phyloP scores from a whole-genome alignment of 306 rosid species.

The Pyrus betulifolia region DNA sequence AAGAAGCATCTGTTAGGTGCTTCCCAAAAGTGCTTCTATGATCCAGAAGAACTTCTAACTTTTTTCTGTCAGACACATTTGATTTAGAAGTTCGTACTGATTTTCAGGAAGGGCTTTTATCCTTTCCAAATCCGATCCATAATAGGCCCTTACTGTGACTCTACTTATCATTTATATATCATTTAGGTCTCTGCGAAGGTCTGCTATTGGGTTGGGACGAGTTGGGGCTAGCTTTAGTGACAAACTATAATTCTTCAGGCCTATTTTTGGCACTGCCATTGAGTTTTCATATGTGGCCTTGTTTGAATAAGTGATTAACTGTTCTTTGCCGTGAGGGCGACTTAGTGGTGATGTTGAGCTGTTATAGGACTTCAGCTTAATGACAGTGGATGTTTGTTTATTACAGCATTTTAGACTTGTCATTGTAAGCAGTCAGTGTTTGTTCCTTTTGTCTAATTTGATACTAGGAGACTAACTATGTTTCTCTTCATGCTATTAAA shows the following conservation, averaged over 20 bases:
- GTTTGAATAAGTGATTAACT: not conserved
- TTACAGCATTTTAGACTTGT: not conserved
- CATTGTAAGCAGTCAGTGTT: not conserved
- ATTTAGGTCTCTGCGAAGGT: not conserved
- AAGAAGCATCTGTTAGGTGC: not conserved
- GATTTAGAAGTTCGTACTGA: not conserved
- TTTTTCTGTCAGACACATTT: not conserved
- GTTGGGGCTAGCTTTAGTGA: not conserved
- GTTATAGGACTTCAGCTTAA: not conserved
- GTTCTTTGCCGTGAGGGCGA: too few species aligned
- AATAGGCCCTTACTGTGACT: not conserved
- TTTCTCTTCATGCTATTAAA: not conserved
- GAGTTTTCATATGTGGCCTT: not conserved
- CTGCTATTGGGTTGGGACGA: not conserved
- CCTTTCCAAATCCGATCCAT: not conserved
- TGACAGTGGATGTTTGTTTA: not conserved
- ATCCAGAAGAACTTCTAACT: not conserved
- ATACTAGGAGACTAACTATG: not conserved
- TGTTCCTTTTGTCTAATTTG: not conserved
- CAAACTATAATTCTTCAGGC: not conserved
- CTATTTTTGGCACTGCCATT: not conserved
- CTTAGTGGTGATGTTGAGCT: not conserved
- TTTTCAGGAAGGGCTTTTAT: not conserved
- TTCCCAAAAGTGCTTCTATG: not conserved
- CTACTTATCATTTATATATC: not conserved